Base-by-base conservation (phyloP, 345 rosid species). In the Eucalyptus marginata region DNA sequence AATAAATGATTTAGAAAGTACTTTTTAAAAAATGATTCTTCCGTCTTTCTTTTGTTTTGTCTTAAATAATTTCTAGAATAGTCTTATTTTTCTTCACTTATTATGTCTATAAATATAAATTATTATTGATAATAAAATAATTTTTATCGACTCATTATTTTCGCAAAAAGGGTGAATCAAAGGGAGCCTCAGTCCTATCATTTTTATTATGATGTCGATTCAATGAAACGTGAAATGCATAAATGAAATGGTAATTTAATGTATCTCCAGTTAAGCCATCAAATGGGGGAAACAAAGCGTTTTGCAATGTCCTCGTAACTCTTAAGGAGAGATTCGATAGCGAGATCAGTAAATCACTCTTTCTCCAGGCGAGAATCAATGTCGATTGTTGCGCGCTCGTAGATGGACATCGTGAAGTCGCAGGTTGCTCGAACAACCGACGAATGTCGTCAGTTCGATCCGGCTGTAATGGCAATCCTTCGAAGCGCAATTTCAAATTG, bases 31-130 rank as follows among this genome's bases (percentile, higher is more conserved):
- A 56, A 56, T 56, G 1, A 56, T 56, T 56, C 10, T 0, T 18
- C 0, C 0, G 24, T 18, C 24, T 52, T n/a, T n/a, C 4, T 1
- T 52, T 1, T 52, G 0, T 18, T 0, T 52, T 52, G 5, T 52
- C 0, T 18, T 18, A 18, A 52, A 52, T 52, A 52, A 0, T 52
- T 52, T 52, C 0, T 18, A 0, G 0, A 7, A 18, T 0, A 18
- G 10, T 18, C 24, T 52, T 52, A 0, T 52, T 52, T 52, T 52
- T 5, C 10, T 52, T 52, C 24, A 52, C 24, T 3, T 18, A 1
- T 52, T 0, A 52, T 52, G 58, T 52, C 0, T 24, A 22, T 56
- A 9, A 1, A 56, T 56, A 56, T 10, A 22, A 56, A 4, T 56
- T 54, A 0, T 20, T 54, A 54, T 54, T 24, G 0, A 56, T 56